Evolutionary conservation across 2,329 filamentous ascomycete species (phyloP).

Genomic region (Lasiodiplodia gonubiensis): DNA sequence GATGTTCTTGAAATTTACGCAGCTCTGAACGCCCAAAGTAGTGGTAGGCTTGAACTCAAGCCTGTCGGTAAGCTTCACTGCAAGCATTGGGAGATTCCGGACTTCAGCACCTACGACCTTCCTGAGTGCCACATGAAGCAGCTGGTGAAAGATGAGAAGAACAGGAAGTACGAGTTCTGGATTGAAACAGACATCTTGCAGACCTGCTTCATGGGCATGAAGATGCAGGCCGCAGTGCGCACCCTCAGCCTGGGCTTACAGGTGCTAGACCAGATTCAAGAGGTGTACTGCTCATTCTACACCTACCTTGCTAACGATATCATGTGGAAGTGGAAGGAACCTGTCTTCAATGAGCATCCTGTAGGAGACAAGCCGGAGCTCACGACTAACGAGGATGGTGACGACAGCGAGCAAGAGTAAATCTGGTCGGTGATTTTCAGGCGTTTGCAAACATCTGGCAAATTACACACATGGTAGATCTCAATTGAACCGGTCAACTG

Average conservation of each 20-base stretch:
- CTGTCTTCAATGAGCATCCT: background rate
- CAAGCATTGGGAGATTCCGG: slow-evolving; percentile 56
- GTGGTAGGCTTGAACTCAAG: slow-evolving; percentile 51
- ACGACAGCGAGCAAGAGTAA: background rate
- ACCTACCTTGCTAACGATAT: slow-evolving; percentile 52
- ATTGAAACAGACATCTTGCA: slow-evolving; percentile 68
- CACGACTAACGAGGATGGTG: background rate
- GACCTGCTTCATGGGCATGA: slow-evolving; percentile 65
- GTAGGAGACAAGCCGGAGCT: background rate
- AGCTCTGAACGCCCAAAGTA: slow-evolving; percentile 38
- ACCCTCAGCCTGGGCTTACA: slow-evolving; percentile 6
- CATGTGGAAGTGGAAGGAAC: slow-evolving; percentile 32
- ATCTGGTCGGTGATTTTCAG: background rate
- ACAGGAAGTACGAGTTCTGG: slow-evolving; percentile 59
- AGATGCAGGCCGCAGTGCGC: slow-evolving; percentile 43
- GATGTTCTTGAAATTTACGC: slow-evolving; percentile 57
- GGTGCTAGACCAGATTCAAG: slow-evolving; percentile 44
- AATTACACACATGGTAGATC: background rate
- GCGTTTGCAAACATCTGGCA: background rate
- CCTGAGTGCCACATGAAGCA: slow-evolving; percentile 42
- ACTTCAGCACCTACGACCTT: slow-evolving; percentile 46
- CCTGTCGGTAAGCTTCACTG: slow-evolving; percentile 61
- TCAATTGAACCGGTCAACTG: background rate
- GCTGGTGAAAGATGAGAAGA: slow-evolving; percentile 42
- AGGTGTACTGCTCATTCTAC: slow-evolving; percentile 52